Conservation (phyloP, 73 alveolate species). For the Uronychia binucleata region DNA sequence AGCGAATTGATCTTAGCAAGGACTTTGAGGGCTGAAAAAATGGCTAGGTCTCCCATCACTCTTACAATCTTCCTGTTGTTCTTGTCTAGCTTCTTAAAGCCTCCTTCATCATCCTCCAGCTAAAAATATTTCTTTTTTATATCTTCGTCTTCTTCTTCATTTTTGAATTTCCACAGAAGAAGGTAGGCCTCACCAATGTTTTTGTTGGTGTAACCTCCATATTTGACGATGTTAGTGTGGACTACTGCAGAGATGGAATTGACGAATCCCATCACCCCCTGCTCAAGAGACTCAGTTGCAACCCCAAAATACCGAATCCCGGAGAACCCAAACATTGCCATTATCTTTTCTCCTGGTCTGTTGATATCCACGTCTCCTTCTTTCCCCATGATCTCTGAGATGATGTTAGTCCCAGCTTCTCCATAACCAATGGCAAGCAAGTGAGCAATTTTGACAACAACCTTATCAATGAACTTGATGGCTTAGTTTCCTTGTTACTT, state of each 20-base stretch:
- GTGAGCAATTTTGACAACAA: constrained; percentile 81
- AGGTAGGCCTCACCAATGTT: constrained; percentile 76
- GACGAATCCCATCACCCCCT: constrained; percentile 72
- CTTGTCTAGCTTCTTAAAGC: constrained; percentile 29
- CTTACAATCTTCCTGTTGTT: background rate
- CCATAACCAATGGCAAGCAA: constrained; percentile 87
- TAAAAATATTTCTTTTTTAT: constrained; percentile 16
- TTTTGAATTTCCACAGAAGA: constrained; percentile 62
- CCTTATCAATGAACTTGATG: constrained; percentile 52
- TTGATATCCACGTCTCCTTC: constrained; percentile 67
- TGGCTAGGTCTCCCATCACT: constrained; percentile 79
- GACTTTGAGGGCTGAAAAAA: constrained; percentile 60
- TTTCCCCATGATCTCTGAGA: constrained; percentile 67
- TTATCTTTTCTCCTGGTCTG: constrained; percentile 75
- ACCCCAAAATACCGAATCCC: constrained; percentile 80
- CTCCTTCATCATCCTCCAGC: constrained; percentile 40
- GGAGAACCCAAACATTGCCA: constrained; percentile 79
- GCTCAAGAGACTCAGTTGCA: constrained; percentile 81
- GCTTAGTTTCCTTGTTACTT: background rate
- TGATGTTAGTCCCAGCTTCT: constrained; percentile 80
- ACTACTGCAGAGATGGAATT: constrained; percentile 70
- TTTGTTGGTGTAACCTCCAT: constrained; percentile 72
- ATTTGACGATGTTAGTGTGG: constrained; percentile 56
- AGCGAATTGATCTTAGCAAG: constrained; percentile 63
- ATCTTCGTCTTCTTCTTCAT: background rate